Conservation (phyloP, 2,329 filamentous ascomycete species). For the Piedraia hortae region DNA sequence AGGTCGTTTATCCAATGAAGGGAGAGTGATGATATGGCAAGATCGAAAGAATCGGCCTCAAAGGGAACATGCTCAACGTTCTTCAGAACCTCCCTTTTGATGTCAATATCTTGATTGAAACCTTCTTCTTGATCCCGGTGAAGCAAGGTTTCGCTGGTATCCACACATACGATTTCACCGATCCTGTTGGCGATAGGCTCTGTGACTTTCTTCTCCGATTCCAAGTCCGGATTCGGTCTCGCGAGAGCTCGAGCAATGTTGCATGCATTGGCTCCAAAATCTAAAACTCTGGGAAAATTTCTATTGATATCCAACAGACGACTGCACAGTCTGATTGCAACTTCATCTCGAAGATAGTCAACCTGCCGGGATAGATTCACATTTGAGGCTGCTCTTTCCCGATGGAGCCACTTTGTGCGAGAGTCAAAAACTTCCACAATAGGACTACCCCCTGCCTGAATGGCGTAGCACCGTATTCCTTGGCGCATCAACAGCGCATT, state of each 20-base stretch:
- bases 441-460: conserved; percentile 48
- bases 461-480: too few relatives aligned
- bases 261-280: conserved; percentile 86
- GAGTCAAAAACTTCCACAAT: conserved; percentile 79
- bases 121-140: conserved; percentile 49
- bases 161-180: conserved; percentile 47
- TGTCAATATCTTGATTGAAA: conserved; percentile 46
- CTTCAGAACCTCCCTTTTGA: conserved; percentile 47
- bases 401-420: conserved; percentile 67
- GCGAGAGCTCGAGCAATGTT: conserved; percentile 69
- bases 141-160: conserved; percentile 51
- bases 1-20: conserved; percentile 97
- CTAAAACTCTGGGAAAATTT: conserved; percentile 55
- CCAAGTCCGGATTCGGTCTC: conserved; percentile 30
- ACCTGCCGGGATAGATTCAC: conserved; percentile 45
- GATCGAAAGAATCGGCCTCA: conserved; percentile 51
- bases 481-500: too few relatives aligned
- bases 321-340: conserved; percentile 60
- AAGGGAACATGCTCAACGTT: conserved; percentile 54
- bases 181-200: conserved; percentile 46
- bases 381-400: conserved; percentile 53
- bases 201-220: conserved; percentile 29
- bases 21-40: conserved; percentile 66
- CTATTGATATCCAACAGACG: conserved; percentile 82
- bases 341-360: conserved; percentile 84